Percentiles rank a stretch among this genome's conserved stretches.
These are phyloP conservation scores for Euphrasia arctica DNA, from an alignment of 305 asterid genomes.

Conservation along the genomic window DNA sequence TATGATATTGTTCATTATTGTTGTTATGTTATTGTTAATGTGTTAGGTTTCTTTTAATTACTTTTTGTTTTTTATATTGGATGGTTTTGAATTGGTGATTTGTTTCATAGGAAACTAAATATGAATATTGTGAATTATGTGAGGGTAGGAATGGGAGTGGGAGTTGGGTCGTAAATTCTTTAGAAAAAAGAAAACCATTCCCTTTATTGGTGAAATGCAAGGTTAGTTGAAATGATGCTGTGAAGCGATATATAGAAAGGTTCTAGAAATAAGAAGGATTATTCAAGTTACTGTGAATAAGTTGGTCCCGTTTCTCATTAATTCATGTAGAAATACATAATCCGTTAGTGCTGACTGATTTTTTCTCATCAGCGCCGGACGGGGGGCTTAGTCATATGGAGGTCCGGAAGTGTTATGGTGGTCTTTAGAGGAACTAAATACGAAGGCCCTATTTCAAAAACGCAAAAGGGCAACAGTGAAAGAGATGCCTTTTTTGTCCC, in stretches of 20 bases:
- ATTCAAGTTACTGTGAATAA: slow-evolving; percentile 9
- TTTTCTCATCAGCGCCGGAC: slow-evolving; percentile 78
- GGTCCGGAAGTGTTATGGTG: slow-evolving; percentile 98
- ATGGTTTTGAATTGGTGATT: no score
- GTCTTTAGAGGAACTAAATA: slow-evolving; percentile 89
- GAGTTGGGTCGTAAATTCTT: neutral
- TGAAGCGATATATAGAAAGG: slow-evolving; percentile 7
- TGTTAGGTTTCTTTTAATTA: no score
- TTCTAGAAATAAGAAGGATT: slow-evolving; percentile 7
- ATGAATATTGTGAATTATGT: no score
- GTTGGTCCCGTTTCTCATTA: slow-evolving; percentile 7
- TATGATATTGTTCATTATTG: no score
- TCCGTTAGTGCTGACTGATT: slow-evolving; percentile 27
- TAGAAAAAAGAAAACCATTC: neutral
- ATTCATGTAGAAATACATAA: slow-evolving; percentile 20
- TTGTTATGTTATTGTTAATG: neutral
- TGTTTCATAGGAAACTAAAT: no score
- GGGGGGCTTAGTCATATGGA: slow-evolving; percentile 90
- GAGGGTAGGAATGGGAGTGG: no score
- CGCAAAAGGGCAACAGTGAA: slow-evolving; percentile 46
- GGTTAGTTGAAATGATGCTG: neutral
- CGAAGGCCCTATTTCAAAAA: slow-evolving; percentile 66
- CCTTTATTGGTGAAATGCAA: neutral
- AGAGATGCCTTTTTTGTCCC: slow-evolving; percentile 64
- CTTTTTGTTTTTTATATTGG: no score